A percentile compares a stretch with the other conserved stretches of the same genome.
Conservation (phyloP, 1,284 basidiomycete species). For the Cryptococcus hybrid region DNA sequence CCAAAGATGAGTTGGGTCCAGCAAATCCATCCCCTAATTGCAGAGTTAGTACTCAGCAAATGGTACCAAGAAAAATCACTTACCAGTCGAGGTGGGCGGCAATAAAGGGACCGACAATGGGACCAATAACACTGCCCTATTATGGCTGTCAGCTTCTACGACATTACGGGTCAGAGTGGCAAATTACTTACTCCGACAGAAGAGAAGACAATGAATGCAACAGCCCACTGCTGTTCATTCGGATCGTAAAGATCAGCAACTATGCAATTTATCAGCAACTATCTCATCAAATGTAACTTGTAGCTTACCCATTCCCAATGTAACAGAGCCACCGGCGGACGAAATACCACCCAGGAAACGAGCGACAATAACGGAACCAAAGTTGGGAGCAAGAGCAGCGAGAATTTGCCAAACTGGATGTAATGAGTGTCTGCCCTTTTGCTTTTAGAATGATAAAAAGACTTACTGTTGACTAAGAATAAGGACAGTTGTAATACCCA, state of each 20-base stretch:
- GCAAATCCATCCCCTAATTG: slow-evolving; percentile 39
- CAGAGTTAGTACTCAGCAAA: neutral
- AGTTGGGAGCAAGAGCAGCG: slow-evolving; percentile 62
- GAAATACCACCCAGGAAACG: slow-evolving; percentile 68
- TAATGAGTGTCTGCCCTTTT: neutral
- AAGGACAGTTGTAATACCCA: slow-evolving; percentile 55
- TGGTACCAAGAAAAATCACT: neutral
- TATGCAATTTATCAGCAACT: neutral
- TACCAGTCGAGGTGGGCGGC: slow-evolving; percentile 52
- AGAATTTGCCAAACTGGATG: slow-evolving; percentile 54
- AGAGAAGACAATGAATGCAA: slow-evolving; percentile 60
- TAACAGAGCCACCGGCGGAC: slow-evolving; percentile 57
- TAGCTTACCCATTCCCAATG: slow-evolving; percentile 44
- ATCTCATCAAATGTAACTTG: too few relatives aligned
- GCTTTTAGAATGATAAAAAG: neutral
- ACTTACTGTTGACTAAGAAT: slow-evolving; percentile 47
- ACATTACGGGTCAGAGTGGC: slow-evolving; percentile 32
- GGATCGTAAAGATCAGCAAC: slow-evolving; percentile 66
- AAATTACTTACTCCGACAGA: slow-evolving; percentile 57
- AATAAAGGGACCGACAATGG: slow-evolving; percentile 52
- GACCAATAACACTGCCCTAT: slow-evolving; percentile 54
- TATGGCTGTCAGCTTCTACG: neutral
- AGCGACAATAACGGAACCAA: slow-evolving; percentile 61
- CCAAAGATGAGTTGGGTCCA: slow-evolving; percentile 52
- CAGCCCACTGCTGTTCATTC: slow-evolving; percentile 59